Base-by-base conservation (phyloP, 148 eudicot species). In the Rhododendron simsii region DNA sequence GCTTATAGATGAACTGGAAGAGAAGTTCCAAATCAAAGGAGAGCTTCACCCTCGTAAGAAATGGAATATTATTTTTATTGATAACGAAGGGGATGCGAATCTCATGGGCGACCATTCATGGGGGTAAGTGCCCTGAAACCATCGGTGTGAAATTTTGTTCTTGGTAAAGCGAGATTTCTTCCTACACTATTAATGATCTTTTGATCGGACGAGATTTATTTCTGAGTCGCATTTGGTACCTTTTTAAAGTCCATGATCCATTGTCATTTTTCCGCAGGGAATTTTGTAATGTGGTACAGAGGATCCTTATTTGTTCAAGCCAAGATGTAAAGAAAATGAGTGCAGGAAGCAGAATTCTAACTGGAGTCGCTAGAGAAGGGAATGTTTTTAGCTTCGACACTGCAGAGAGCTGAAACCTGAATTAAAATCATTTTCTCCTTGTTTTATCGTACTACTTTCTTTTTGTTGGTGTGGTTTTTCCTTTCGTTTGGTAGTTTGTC, bases 71-170 rank as follows among this genome's bases (percentile, higher is more conserved):
- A 95, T 97, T 10, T 97, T 93, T 73, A 97, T 98, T 14, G 99
- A 97, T 73, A 91, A 93, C 57, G 99, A 95, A 87, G 99, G 98
- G 21, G 98, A 97, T 85, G 91, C 91, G 98, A 97, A 95, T 98
- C 96, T 94, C 67, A 92, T 93, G 90, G 98, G 99, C 21, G 99
- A 95, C 84, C 92, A 97, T 89, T 98, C 99, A 8, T 97, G 98
- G 98, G 87, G 33, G 99, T 97, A 87, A 95, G 98, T 91, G 26
- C 57, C 83, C 51, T 87, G 81, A 37, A 65, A 50, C 67, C n/a
- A 7, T 83, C 28, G 9, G 5, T 84, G 30, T 23, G 12, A 65
- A 65, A n/a, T n/a, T 65, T n/a, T 11, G 14, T 65, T 26, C 73
- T 65, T n/a, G 11, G 30, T 65, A 8, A 21, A 65, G 30, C 18